phyloP scores from a whole-genome alignment of 495 filamentous ascomycete species.

The Lineolata rhizophorae region DNA sequence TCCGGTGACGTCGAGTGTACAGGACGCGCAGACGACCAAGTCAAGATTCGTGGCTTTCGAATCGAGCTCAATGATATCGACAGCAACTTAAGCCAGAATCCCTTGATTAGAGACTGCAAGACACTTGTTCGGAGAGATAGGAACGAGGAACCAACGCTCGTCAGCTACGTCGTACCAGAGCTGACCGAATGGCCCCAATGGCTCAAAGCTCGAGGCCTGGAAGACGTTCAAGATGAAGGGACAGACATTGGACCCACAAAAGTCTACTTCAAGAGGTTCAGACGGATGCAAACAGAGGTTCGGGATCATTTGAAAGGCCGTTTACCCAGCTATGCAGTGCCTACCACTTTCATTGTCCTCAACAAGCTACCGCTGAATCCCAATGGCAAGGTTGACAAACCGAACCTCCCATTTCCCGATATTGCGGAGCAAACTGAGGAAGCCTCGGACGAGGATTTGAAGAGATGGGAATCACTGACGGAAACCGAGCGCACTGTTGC shows the following conservation, averaged over 20 bases:
- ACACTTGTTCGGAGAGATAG: slow-evolving; percentile 75
- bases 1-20: slow-evolving; percentile 34
- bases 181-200: slow-evolving; percentile 46
- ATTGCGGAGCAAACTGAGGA: slow-evolving; percentile 38
- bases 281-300: slow-evolving; percentile 48
- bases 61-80: slow-evolving; percentile 94
- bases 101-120: slow-evolving; percentile 64
- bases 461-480: no score
- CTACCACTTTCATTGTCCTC: slow-evolving; percentile 58
- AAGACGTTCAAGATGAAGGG: slow-evolving; percentile 13
- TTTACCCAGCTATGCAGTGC: slow-evolving; percentile 64
- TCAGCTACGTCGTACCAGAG: slow-evolving; percentile 82
- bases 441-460: no score
- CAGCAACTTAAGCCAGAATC: slow-evolving; percentile 55
- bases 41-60: slow-evolving; percentile 89
- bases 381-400: slow-evolving; percentile 87
- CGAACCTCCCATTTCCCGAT: slow-evolving; percentile 78
- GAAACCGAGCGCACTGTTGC: slow-evolving; percentile 47
- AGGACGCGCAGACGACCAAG: slow-evolving; percentile 71
- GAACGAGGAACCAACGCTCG: slow-evolving; percentile 71
- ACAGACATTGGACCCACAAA: slow-evolving; percentile 37
- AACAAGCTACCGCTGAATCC: slow-evolving; percentile 72
- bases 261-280: slow-evolving; percentile 41
- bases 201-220: slow-evolving; percentile 27
- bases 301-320: slow-evolving; percentile 52